These are phyloP conservation scores for Geranium brycei DNA, from an alignment of 345 rosid species.

Conservation along the genomic window DNA sequence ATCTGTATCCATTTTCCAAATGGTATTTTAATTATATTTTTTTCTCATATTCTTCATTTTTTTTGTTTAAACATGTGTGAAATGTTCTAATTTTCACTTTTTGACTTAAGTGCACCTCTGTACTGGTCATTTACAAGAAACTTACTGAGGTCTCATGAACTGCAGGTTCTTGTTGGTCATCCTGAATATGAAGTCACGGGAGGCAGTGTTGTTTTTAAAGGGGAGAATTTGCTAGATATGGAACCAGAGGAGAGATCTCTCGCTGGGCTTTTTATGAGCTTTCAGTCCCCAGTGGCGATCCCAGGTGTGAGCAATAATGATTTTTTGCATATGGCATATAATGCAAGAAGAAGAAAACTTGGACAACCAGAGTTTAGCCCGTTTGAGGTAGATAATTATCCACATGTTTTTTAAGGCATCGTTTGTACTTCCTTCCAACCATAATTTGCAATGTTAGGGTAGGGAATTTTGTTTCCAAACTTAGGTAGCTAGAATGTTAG, in stretches of 20 bases:
- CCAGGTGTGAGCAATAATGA: constrained; percentile 89
- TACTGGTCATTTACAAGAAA: neutral
- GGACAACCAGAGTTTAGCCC: constrained; percentile 81
- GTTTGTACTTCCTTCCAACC: neutral
- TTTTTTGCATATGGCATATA: constrained; percentile 88
- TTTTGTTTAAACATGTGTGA: neutral
- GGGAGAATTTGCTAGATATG: constrained; percentile 72
- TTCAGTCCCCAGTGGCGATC: constrained; percentile 82
- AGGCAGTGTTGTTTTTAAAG: constrained; percentile 73
- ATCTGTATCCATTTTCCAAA: neutral
- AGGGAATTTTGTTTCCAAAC: neutral
- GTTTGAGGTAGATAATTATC: constrained; percentile 40
- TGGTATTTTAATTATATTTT: too few species aligned
- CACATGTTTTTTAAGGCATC: neutral
- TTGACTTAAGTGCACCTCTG: neutral
- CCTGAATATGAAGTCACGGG: constrained; percentile 90
- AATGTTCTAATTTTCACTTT: neutral
- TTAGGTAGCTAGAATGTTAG: neutral
- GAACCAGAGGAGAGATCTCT: constrained; percentile 92
- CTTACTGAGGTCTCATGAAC: constrained; percentile 4
- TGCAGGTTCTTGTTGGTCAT: constrained; percentile 91
- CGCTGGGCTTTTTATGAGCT: constrained; percentile 93
- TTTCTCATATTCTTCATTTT: neutral
- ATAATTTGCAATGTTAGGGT: neutral
- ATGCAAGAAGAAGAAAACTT: constrained; percentile 72